Conservation (phyloP, 2,329 filamentous ascomycete genomes). For the Lachnellula occidentalis region DNA sequence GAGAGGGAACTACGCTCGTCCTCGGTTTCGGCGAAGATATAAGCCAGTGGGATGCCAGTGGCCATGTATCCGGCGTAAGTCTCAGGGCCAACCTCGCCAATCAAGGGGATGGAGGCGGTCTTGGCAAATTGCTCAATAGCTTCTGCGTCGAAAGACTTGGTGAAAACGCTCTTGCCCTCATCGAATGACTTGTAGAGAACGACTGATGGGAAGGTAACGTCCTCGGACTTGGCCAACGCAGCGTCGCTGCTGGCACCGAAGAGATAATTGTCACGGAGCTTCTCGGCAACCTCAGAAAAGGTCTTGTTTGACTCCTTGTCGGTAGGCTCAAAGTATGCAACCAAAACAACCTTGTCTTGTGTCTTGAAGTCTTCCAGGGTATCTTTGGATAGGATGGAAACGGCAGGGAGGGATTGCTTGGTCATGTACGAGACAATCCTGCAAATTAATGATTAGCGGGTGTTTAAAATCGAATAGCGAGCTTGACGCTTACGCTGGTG, state of each 20-base stretch:
- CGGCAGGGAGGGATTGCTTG: constrained; percentile 92
- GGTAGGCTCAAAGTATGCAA: constrained; percentile 77
- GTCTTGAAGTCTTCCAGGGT: constrained; percentile 95
- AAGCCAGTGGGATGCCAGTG: constrained; percentile 85
- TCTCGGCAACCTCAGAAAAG: constrained; percentile 64
- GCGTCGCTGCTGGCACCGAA: constrained; percentile 86
- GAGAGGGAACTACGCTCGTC: constrained; percentile 83
- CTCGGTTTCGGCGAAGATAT: constrained; percentile 90
- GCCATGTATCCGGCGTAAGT: constrained; percentile 96
- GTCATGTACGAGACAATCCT: constrained; percentile 85
- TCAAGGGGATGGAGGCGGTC: constrained; percentile 77
- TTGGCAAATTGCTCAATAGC: constrained; percentile 79
- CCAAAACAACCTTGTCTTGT: constrained; percentile 90
- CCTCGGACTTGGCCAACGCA: constrained; percentile 80
- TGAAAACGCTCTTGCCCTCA: constrained; percentile 84
- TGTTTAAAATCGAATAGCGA: neutral
- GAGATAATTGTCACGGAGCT: constrained; percentile 82
- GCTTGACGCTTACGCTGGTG: constrained; percentile 54
- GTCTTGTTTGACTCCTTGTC: constrained; percentile 84
- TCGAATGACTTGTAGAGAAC: constrained; percentile 98
- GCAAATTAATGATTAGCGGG: constrained; percentile 3
- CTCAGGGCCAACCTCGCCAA: constrained; percentile 94
- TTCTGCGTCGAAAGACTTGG: constrained; percentile 74
- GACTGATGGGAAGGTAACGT: constrained; percentile 77
- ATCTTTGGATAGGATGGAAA: constrained; percentile 75